Conservation (phyloP, 1,284 basidiomycete genomes). For the Ceratobasidium sp. region DNA sequence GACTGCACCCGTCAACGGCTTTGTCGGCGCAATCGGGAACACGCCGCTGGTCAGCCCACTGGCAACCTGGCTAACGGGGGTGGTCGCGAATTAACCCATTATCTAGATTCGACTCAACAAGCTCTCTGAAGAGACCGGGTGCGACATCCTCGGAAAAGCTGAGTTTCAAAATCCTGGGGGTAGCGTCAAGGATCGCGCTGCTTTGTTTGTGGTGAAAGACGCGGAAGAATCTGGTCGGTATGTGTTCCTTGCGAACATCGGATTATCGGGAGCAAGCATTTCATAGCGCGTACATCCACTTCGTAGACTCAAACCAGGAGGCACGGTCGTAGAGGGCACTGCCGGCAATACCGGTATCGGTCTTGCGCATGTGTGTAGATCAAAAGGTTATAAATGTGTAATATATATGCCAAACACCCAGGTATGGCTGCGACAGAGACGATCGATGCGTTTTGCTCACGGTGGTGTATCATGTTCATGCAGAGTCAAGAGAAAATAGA, state of each 20-base stretch:
- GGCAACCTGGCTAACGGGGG: too few relatives aligned
- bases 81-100: neutral
- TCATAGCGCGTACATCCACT: constrained; percentile 21
- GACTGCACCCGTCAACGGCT: constrained; percentile 77
- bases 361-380: constrained; percentile 93
- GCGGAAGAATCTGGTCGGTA: constrained; percentile 89
- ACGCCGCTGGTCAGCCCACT: constrained; percentile 93
- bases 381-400: constrained; percentile 96
- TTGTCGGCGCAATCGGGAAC: constrained; percentile 91
- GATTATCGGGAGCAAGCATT: constrained; percentile 16
- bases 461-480: constrained; percentile 20
- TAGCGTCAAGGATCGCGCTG: constrained; percentile 97
- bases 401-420: constrained; percentile 99
- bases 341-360: constrained; percentile 99
- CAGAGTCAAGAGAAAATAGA: constrained; percentile 98
- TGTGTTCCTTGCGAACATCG: constrained; percentile 54
- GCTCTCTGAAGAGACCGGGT: constrained; percentile 91
- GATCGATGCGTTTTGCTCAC: neutral
- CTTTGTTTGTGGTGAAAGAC: constrained; percentile 88
- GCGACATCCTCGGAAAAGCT: constrained; percentile 91
- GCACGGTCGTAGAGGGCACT: constrained; percentile 97
- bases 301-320: constrained; percentile 85
- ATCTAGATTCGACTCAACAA: constrained; percentile 83
- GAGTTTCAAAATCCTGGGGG: constrained; percentile 99
- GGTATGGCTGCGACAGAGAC: constrained; percentile 61